phyloP scores from a whole-genome alignment of 306 rosid genomes.

The Vigna angularis region DNA sequence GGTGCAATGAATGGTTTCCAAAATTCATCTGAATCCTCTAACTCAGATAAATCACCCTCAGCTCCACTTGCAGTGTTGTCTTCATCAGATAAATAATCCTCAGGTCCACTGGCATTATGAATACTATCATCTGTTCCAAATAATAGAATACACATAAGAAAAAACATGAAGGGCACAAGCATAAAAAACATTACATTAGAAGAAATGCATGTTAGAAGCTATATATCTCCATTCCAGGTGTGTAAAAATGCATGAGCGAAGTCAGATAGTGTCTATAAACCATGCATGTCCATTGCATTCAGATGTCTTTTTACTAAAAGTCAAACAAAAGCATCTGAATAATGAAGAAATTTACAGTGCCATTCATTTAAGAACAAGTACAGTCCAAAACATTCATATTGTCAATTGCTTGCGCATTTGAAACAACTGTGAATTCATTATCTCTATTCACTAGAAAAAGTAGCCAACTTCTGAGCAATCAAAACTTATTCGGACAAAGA shows the following conservation, averaged over 20 bases:
- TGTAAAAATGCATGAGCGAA: background rate
- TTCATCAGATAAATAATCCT: background rate
- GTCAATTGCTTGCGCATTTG: background rate
- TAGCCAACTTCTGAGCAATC: background rate
- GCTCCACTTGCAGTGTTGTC: slow-evolving; percentile 5
- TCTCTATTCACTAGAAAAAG: background rate
- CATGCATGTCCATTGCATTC: background rate
- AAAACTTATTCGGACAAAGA: background rate
- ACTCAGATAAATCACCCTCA: background rate
- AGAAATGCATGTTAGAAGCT: background rate
- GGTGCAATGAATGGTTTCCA: slow-evolving; percentile 12
- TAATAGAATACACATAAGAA: background rate
- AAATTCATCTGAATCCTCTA: slow-evolving; percentile 5
- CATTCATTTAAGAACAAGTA: background rate
- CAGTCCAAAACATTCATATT: background rate
- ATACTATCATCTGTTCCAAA: background rate
- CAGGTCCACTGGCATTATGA: background rate
- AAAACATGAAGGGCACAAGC: background rate
- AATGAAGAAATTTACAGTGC: background rate
- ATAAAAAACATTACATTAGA: background rate
- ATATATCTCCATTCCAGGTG: background rate
- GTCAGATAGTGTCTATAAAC: background rate
- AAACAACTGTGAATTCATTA: background rate
- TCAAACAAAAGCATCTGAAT: background rate
- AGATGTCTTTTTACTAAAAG: background rate